Evolutionary conservation across 1,139 yeast species (phyloP).

Genomic region (Suhomyces taliae): DNA sequence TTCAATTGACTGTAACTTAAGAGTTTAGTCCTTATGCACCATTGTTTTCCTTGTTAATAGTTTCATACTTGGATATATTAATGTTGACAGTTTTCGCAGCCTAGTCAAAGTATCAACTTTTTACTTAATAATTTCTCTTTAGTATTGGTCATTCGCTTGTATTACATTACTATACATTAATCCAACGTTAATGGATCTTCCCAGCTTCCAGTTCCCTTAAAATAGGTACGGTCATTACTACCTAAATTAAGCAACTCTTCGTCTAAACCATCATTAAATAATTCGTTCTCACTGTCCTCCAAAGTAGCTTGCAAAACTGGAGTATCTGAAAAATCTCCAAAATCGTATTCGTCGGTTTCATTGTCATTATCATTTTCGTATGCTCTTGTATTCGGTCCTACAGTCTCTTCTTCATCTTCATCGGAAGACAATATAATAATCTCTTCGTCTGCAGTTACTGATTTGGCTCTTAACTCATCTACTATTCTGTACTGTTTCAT

Average conservation of each 20-base stretch:
- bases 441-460: conserved; percentile 19
- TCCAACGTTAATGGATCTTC: conserved; percentile 39
- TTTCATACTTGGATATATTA: background rate
- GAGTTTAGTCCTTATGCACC: too few species aligned
- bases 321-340: background rate
- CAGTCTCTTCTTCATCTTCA: conserved; percentile 10
- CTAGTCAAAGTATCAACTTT: background rate
- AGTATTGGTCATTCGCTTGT: background rate
- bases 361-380: background rate
- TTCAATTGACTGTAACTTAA: too few species aligned
- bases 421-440: conserved; percentile 27
- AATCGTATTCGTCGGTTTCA: background rate
- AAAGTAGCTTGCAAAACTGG: conserved; percentile 1
- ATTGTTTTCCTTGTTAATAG: too few species aligned
- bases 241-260: conserved; percentile 16
- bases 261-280: conserved; percentile 26
- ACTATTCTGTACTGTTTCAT: conserved; percentile 36
- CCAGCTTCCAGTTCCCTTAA: conserved; percentile 37
- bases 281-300: conserved; percentile 7
- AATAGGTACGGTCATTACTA: conserved; percentile 4
- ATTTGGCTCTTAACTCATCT: conserved; percentile 22
- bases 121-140: too few species aligned
- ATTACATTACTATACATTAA: conserved; percentile 11
- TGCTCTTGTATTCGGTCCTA: background rate
- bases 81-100: background rate